Evolutionary conservation across 768 basidiomycete species (phyloP), one percentile per base, ranked within the genome.

Genomic region (Hericium erinaceus): DNA sequence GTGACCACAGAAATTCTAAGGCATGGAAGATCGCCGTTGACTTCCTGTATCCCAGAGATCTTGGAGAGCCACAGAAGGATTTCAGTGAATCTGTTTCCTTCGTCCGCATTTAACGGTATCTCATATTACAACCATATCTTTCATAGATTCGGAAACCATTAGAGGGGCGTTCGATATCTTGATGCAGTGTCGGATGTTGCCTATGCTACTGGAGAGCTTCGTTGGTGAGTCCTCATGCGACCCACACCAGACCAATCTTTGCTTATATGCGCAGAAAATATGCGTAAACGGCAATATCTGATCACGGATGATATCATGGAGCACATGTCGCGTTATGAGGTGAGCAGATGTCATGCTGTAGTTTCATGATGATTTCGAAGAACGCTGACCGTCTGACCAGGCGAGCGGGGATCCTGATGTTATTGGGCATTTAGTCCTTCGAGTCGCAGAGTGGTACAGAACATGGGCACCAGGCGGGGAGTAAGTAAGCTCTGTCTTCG

Each of bases 391-490:
- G 4, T 38, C 28, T 52, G 24, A 33, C 24, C 60, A 87, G 83
- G 66, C 68, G 41, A 73, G 74, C 24, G 67, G 72, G 18, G 77
- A 83, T 57, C 72, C 80, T 1, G 70, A 75, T 26, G 66, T 79
- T 22, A 74, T 92, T 8, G 72, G 74, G 12, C 69, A 72, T 24
- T 77, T 92, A 20, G 72, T 91, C 0, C 74, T 76, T 54, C 76
- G 83, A 39, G 69, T 92, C 4, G 70, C 82, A 16, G 78, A 83
- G 22, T 92, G 90, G 90, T 87, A 84, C 65, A 76, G 76, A 54
- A 78, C 80, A n/a, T 92, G 90, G 90, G 75, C 76, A 20, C 87
- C 87, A 0, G 77, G 79, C 13, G 64, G 70, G 48, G 86, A 87
- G 87, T 85, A 60, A 68, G 80, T 75, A 39, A 18, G 44, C 53